Base-by-base conservation (phyloP, 495 filamentous ascomycete genomes). In the Penicillium diatomitis region DNA sequence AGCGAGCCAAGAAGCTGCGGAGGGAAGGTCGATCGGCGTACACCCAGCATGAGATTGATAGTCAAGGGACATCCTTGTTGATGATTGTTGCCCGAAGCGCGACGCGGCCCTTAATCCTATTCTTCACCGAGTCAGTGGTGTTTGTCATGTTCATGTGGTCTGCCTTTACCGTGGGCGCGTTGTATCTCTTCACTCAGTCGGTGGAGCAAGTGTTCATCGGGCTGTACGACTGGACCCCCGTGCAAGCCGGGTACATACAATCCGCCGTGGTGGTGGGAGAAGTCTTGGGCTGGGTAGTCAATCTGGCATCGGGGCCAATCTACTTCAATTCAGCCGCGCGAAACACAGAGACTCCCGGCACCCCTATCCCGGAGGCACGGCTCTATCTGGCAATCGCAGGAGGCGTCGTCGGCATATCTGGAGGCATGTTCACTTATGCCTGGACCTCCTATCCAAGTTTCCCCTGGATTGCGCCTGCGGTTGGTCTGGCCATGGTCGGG, bases 111-210 rank as follows among this genome's bases (percentile, higher is more conserved):
- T 27, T 71, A 4, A 46, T 66, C 29, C 55, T 82, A 40, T 68
- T 81, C 12, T 66, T 61, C 50, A 80, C 75, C 12, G 78, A 80
- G 54, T 65, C 66, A 0, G 78, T 82, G 6, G 69, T 80, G 4
- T 73, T 78, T 33, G 61, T 70, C 38, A 70, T 65, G 41, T 70
- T 70, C 3, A 50, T 80, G 12, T 76, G 72, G 71, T 68, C 72
- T 7, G 73, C 76, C 8, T 75, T 81, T 45, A 69, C 60, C 34
- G 65, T 73, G 30, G 78, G 77, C 10, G 75, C 68, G 2, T 52
- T 80, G 7, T 82, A 73, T 51, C 57, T 81, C 10, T 71, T 68
- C 54, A 74, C 69, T 2, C 70, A 74, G 43, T 68, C 63, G 6
- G 65, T 72, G 9, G 66, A 67, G 47, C 69, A 72, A 43, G 69